Percentiles rank a stretch among this genome's conserved stretches.
phyloP scores from a whole-genome alignment of 2,329 filamentous ascomycete genomes.

The Ceratocystiopsis brevicomis region DNA sequence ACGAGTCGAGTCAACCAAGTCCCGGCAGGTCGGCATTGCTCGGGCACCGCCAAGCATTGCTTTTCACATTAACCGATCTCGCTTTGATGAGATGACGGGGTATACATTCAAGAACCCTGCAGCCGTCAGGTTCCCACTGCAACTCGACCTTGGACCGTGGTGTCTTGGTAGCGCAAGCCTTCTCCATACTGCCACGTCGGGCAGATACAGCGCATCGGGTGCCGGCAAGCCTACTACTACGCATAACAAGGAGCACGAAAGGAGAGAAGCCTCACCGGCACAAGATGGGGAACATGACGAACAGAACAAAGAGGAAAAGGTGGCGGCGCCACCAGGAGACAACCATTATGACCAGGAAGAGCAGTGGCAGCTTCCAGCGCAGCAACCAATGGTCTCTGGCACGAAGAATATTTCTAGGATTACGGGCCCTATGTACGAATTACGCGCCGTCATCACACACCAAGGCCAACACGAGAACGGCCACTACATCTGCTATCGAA shows the following conservation, averaged over 20 bases:
- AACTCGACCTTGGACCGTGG: slow-evolving; percentile 67
- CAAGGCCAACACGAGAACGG: slow-evolving; percentile 85
- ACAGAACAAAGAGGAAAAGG: neutral
- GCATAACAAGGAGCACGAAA: no score
- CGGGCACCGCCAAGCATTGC: slow-evolving; percentile 63
- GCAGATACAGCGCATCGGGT: neutral
- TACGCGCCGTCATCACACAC: slow-evolving; percentile 74
- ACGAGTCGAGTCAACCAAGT: slow-evolving; percentile 63
- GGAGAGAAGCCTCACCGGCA: no score
- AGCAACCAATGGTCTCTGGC: slow-evolving; percentile 52
- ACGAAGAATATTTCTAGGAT: slow-evolving; percentile 29
- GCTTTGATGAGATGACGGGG: slow-evolving; percentile 72
- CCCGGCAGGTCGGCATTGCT: slow-evolving; percentile 72
- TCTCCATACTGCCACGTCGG: no score
- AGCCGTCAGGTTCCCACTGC: slow-evolving; percentile 54
- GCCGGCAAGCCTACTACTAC: neutral
- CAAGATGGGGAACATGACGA: no score
- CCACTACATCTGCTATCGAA: slow-evolving; percentile 83
- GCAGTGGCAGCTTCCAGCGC: slow-evolving; percentile 51
- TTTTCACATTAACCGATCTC: slow-evolving; percentile 78
- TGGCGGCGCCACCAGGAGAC: neutral
- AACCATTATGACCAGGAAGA: slow-evolving; percentile 25
- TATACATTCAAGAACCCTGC: slow-evolving; percentile 69
- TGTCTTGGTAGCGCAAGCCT: slow-evolving; percentile 45
- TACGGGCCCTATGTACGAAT: slow-evolving; percentile 47